phyloP scores from a whole-genome alignment of 2,329 filamentous ascomycete genomes.

The Aspergillus quadrilineatus region DNA sequence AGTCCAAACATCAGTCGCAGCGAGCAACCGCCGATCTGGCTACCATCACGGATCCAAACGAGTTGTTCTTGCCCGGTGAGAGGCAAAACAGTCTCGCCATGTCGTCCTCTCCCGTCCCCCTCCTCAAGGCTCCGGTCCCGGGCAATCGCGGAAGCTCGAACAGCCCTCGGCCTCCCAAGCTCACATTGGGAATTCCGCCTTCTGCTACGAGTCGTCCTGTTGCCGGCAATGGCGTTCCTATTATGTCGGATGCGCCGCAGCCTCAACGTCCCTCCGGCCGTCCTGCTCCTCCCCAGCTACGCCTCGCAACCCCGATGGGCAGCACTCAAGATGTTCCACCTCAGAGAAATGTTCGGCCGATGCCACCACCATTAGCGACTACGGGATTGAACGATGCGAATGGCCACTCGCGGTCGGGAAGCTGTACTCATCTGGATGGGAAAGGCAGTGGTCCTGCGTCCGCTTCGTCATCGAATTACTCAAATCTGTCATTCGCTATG shows the following conservation, averaged over 20 bases:
- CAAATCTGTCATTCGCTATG: constrained; percentile 77
- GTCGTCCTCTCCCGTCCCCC: constrained; percentile 69
- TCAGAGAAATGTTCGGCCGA: constrained; percentile 59
- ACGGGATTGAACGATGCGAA: constrained; percentile 79
- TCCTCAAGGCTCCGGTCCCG: constrained; percentile 79
- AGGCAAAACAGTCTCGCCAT: constrained; percentile 55
- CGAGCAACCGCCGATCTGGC: constrained; percentile 34
- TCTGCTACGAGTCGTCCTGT: constrained; percentile 81
- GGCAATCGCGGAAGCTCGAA: constrained; percentile 62
- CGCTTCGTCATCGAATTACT: constrained; percentile 83
- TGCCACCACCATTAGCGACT: constrained; percentile 61
- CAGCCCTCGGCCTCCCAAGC: constrained; percentile 67
- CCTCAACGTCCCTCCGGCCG: constrained; percentile 44
- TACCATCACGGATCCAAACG: constrained; percentile 40
- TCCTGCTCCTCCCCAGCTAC: constrained; percentile 73
- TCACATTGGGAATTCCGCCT: constrained; percentile 86
- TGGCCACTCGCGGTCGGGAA: constrained; percentile 76
- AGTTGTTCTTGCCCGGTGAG: constrained; percentile 42
- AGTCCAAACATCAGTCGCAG: constrained; percentile 14
- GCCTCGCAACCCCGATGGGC: constrained; percentile 85
- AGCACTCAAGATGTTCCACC: constrained; percentile 62
- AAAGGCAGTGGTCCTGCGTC: constrained; percentile 78
- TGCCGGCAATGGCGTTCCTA: constrained; percentile 45
- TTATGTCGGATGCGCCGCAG: constrained; percentile 29
- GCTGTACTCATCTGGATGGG: constrained; percentile 74